phyloP scores from a whole-genome alignment of 768 basidiomycete species.

The Peribolospora kevripleyi region DNA sequence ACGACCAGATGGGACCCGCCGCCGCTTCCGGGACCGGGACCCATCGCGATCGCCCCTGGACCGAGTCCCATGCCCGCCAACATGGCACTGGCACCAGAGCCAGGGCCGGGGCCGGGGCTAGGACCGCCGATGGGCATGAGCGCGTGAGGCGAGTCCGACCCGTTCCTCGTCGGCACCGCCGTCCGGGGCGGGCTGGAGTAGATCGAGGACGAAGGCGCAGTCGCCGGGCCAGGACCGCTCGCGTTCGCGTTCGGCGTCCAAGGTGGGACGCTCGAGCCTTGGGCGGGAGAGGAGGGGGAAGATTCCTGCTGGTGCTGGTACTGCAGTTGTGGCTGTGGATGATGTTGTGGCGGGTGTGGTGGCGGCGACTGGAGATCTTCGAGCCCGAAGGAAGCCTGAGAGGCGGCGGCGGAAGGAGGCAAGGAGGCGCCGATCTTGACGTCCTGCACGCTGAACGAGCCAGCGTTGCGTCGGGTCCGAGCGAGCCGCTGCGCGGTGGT shows the following conservation, averaged over 20 bases:
- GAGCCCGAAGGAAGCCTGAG: not conserved
- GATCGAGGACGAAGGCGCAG: constrained; percentile 3
- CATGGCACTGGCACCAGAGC: not conserved
- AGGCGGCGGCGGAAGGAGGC: constrained; percentile 2
- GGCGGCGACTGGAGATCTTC: not conserved
- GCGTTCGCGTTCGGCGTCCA: not conserved
- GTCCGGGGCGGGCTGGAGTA: no score
- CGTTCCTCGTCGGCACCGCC: not conserved
- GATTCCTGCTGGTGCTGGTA: not conserved
- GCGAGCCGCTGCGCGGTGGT: not conserved
- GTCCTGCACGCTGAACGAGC: constrained; percentile 15
- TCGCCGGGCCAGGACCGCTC: constrained; percentile 1
- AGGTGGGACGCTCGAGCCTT: not conserved
- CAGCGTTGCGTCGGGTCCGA: constrained; percentile 10
- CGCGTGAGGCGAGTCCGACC: constrained; percentile 10
- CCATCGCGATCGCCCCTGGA: not conserved
- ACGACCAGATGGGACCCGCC: not conserved
- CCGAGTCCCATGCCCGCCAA: not conserved
- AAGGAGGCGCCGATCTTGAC: constrained; percentile 12
- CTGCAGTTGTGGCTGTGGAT: not conserved
- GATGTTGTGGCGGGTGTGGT: not conserved
- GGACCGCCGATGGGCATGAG: not conserved
- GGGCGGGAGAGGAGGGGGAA: not conserved
- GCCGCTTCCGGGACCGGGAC: not conserved
- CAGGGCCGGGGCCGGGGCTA: not conserved